These are phyloP conservation scores for Hanseniaspora meyeri DNA, from an alignment of 805 yeast genomes.

Conservation along the genomic window DNA sequence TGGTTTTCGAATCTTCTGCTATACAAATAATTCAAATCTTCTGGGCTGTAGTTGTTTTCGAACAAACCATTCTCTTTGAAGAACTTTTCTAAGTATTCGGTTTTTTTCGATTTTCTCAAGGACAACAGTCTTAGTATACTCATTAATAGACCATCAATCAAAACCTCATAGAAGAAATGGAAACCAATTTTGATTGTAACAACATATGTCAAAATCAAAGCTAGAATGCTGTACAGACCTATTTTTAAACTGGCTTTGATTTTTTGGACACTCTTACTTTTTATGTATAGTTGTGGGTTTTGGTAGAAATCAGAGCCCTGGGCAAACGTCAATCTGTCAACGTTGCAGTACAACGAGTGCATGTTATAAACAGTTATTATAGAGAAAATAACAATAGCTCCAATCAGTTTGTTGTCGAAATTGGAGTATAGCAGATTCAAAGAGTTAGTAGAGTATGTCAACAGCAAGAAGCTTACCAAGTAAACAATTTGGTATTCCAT, in stretches of 20 bases:
- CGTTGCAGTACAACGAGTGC: slow-evolving; percentile 42
- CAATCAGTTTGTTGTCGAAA: slow-evolving; percentile 4
- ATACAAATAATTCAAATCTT: slow-evolving; percentile 32
- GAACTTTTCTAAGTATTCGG: neutral
- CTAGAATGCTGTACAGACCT: slow-evolving; percentile 31
- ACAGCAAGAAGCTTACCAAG: neutral
- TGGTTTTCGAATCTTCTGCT: slow-evolving; percentile 26
- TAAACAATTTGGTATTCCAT: neutral
- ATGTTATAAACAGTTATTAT: slow-evolving; percentile 36
- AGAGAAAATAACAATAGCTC: slow-evolving; percentile 17
- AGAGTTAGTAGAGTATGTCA: neutral
- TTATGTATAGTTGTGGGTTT: slow-evolving; percentile 29
- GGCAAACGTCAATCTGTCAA: slow-evolving; percentile 40
- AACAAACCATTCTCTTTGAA: slow-evolving; percentile 4
- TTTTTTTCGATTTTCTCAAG: neutral
- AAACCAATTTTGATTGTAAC: slow-evolving; percentile 28
- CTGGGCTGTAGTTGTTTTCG: slow-evolving; percentile 3
- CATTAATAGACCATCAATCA: neutral
- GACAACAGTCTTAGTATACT: neutral
- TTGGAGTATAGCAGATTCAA: neutral
- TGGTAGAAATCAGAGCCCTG: slow-evolving; percentile 29
- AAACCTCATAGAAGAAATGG: slow-evolving; percentile 1
- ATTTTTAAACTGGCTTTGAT: slow-evolving; percentile 19
- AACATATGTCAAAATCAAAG: slow-evolving; percentile 25
- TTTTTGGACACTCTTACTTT: neutral